Percentiles rank a stretch among this genome's conserved stretches.
These are phyloP conservation scores for Clavulina sp. DNA, from an alignment of 768 basidiomycete species.

Conservation along the genomic window DNA sequence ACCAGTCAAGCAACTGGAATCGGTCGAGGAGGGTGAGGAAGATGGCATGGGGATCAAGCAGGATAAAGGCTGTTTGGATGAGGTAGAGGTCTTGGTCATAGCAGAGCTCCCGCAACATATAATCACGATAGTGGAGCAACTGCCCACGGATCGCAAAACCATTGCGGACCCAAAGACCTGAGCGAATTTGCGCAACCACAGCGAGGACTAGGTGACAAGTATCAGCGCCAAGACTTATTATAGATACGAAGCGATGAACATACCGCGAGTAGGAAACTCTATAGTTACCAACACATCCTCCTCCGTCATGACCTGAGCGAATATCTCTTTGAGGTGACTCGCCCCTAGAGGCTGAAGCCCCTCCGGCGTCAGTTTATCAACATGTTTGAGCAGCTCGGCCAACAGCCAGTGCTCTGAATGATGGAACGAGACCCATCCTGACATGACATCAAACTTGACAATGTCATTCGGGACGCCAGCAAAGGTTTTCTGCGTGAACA, in stretches of 20 bases:
- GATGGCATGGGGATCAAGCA: conserved; percentile 55
- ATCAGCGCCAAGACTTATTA: neutral
- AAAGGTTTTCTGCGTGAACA: conserved; percentile 51
- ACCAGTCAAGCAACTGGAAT: conserved; percentile 67
- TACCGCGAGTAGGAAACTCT: conserved; percentile 81
- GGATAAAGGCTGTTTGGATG: conserved; percentile 66
- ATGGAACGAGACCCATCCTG: conserved; percentile 81
- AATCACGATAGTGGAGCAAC: conserved; percentile 88
- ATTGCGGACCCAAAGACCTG: conserved; percentile 94
- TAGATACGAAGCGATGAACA: conserved; percentile 15
- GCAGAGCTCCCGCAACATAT: conserved; percentile 85
- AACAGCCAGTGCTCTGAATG: conserved; percentile 84
- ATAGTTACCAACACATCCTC: conserved; percentile 56
- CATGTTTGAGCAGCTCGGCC: conserved; percentile 74
- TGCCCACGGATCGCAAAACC: conserved; percentile 92
- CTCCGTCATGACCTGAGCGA: conserved; percentile 41
- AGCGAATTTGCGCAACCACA: conserved; percentile 88
- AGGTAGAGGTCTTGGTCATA: conserved; percentile 92
- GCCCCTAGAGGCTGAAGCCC: conserved; percentile 35
- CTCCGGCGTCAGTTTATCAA: conserved; percentile 44
- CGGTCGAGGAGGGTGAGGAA: conserved; percentile 79
- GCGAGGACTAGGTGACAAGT: conserved; percentile 38
- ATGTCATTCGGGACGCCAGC: conserved; percentile 40
- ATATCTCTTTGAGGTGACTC: conserved; percentile 39
- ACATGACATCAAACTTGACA: conserved; percentile 59